phyloP scores from a whole-genome alignment of 768 basidiomycete species.

The Leccinum rimulosum region DNA sequence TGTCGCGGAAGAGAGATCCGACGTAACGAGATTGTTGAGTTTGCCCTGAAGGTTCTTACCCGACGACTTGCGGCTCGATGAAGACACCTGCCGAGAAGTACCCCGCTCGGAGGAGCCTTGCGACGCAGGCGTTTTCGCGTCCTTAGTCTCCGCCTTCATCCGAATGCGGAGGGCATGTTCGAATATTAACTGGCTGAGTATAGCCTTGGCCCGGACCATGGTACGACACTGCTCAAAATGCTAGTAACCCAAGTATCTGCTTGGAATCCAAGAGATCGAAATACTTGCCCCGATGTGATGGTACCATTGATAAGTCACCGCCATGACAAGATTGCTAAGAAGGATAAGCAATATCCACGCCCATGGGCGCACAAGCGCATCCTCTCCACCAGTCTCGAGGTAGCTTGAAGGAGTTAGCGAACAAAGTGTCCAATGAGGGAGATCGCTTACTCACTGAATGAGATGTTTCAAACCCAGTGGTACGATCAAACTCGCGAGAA shows the following conservation, averaged over 20 bases:
- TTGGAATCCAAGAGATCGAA: not conserved
- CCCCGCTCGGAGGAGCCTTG: not conserved
- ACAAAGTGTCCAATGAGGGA: not conserved
- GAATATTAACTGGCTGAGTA: constrained; percentile 4
- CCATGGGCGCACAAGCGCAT: not conserved
- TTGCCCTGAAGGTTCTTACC: constrained; percentile 1
- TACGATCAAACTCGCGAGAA: not conserved
- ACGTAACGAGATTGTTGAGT: constrained; percentile 5
- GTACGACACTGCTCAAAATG: not conserved
- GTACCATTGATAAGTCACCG: constrained; percentile 2
- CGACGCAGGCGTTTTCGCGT: not conserved
- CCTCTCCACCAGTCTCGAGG: not conserved
- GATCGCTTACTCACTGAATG: not conserved
- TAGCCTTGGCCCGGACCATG: constrained; percentile 2
- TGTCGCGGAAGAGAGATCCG: not conserved
- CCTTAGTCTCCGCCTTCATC: not conserved
- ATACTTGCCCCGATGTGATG: not conserved
- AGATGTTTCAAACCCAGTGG: constrained; percentile 1
- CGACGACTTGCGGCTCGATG: not conserved
- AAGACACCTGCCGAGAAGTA: not conserved
- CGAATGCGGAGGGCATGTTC: constrained; percentile 3
- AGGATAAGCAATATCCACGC: constrained; percentile 2
- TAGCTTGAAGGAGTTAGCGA: not conserved
- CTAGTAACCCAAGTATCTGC: not conserved
- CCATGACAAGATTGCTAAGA: not conserved